Conservation (phyloP, 1,284 basidiomycete genomes). For the Irpex sp. region DNA sequence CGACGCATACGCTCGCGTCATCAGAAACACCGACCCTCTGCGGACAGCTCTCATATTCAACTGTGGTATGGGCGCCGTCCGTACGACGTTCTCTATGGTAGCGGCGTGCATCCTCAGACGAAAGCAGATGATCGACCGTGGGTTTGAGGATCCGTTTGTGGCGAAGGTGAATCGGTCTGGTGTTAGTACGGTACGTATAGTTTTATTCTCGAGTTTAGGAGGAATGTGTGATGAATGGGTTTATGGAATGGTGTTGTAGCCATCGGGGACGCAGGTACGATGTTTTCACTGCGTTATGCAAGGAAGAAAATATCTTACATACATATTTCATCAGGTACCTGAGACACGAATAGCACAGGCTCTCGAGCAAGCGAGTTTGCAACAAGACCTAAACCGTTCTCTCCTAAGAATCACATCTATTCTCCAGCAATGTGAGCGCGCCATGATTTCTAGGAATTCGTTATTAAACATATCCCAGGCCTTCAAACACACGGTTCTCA, state of each 20-base stretch:
- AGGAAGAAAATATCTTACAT: background rate
- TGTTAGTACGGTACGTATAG: conserved; percentile 41
- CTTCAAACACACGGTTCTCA: conserved; percentile 59
- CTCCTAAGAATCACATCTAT: conserved; percentile 83
- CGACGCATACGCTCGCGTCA: conserved; percentile 86
- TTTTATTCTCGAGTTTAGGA: too few species aligned
- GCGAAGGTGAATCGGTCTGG: conserved; percentile 30
- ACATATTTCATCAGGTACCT: conserved; percentile 34
- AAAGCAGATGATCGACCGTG: conserved; percentile 79
- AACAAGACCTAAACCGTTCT: conserved; percentile 82
- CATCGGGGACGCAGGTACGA: conserved; percentile 13
- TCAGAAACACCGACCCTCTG: conserved; percentile 79
- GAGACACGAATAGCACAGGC: conserved; percentile 56
- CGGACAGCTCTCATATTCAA: conserved; percentile 90
- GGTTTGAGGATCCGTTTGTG: conserved; percentile 75
- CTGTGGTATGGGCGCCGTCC: conserved; percentile 95
- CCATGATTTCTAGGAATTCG: background rate
- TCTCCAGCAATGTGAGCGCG: conserved; percentile 64
- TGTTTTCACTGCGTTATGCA: background rate
- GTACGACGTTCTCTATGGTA: conserved; percentile 97
- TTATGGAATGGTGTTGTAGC: background rate
- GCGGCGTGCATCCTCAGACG: conserved; percentile 88
- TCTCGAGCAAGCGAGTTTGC: conserved; percentile 76
- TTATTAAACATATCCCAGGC: conserved; percentile 32
- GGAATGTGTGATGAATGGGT: background rate